Conservation (phyloP, 306 rosid genomes). For the Astragalus glycyphyllos region DNA sequence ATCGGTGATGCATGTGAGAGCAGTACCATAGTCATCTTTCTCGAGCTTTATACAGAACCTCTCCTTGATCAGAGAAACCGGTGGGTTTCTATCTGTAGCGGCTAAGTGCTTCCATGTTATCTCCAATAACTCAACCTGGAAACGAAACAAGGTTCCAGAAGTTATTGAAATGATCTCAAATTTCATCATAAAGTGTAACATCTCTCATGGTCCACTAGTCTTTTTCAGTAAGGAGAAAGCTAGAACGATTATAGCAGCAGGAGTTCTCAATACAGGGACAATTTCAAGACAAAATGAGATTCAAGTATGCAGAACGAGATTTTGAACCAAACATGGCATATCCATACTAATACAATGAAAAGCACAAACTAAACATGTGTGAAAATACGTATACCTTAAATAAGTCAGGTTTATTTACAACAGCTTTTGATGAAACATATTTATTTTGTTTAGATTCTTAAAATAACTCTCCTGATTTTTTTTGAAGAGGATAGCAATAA, state of each 20-base stretch:
- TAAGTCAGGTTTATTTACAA: neutral
- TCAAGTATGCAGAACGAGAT: conserved; percentile 19
- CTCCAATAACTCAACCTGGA: conserved; percentile 75
- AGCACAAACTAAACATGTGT: conserved; percentile 12
- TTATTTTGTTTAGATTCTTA: conserved; percentile 10
- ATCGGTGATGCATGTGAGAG: conserved; percentile 60
- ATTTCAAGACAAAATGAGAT: conserved; percentile 6
- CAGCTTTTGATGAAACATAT: conserved; percentile 8
- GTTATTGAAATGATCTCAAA: conserved; percentile 36
- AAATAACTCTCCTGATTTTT: neutral
- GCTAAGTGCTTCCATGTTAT: conserved; percentile 75
- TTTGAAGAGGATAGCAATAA: conserved; percentile 12
- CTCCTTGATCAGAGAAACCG: conserved; percentile 67
- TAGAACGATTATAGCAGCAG: conserved; percentile 11
- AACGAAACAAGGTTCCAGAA: conserved; percentile 40
- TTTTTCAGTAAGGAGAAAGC: conserved; percentile 4
- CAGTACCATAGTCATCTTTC: conserved; percentile 57
- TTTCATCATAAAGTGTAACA: conserved; percentile 1
- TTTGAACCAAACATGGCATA: conserved; percentile 24
- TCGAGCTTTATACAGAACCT: conserved; percentile 68
- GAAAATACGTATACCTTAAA: conserved; percentile 15
- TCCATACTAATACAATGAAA: conserved; percentile 21
- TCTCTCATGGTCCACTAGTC: conserved; percentile 13
- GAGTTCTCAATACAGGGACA: neutral
- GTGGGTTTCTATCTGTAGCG: conserved; percentile 55